These are phyloP conservation scores for Leishmania turanica DNA, from an alignment of 208 protist genomes.

Conservation along the genomic window DNA sequence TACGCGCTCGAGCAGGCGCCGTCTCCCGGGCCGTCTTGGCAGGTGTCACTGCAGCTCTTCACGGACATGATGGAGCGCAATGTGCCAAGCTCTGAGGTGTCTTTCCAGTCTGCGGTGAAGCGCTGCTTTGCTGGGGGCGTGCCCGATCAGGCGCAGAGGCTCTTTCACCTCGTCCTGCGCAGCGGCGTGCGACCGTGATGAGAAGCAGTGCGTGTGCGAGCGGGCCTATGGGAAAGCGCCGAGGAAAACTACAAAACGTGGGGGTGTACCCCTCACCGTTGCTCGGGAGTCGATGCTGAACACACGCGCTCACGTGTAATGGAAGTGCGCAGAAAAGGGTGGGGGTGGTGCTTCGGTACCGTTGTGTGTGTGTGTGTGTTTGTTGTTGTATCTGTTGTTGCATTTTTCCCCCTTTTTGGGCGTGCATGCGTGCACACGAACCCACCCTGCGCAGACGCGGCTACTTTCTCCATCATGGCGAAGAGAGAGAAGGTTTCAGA, in stretches of 20 bases:
- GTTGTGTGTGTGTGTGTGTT: background rate
- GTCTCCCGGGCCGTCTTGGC: conserved; percentile 47
- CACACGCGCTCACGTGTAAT: background rate
- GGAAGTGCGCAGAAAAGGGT: too few relatives aligned
- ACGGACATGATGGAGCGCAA: conserved; percentile 57
- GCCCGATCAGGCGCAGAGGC: conserved; percentile 46
- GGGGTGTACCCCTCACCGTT: background rate
- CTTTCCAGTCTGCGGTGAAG: conserved; percentile 77
- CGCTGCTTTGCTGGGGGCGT: conserved; percentile 69
- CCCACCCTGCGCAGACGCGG: background rate
- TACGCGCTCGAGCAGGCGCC: conserved; percentile 73
- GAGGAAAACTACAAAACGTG: background rate
- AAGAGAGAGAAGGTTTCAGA: background rate
- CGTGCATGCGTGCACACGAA: background rate
- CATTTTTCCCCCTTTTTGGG: background rate
- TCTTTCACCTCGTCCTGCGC: conserved; percentile 55
- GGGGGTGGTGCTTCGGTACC: background rate
- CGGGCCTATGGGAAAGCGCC: background rate
- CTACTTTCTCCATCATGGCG: background rate
- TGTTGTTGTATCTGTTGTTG: too few relatives aligned
- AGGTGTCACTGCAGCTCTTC: conserved; percentile 65
- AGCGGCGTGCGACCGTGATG: conserved; percentile 30
- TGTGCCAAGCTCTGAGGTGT: conserved; percentile 67
- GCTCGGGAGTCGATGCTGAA: background rate
- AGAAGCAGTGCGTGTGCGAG: background rate